Conservation (phyloP, 2,329 filamentous ascomycete genomes). For the Aureobasidium mangrovei region DNA sequence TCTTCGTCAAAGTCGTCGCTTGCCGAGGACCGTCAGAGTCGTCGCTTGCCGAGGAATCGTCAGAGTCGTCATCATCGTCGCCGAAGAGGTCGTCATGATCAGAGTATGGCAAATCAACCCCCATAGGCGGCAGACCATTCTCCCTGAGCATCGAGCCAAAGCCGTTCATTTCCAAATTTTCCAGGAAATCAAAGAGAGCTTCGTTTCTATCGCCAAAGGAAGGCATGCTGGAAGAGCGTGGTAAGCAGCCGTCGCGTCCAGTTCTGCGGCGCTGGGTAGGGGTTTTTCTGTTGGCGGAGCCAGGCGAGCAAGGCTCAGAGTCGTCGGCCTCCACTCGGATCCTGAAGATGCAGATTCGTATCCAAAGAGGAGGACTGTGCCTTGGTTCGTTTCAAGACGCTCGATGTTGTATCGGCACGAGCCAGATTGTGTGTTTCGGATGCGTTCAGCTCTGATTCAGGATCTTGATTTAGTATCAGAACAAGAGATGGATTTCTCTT, state of each 20-base stretch:
- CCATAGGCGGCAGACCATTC: background rate
- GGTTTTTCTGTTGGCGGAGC: background rate
- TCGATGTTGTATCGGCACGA: no score
- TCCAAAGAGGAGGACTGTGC: background rate
- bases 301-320: background rate
- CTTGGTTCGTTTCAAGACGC: no score
- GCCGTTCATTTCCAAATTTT: background rate
- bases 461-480: no score
- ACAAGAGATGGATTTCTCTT: no score
- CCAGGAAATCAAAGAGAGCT: background rate
- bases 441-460: no score
- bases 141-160: background rate
- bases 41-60: no score
- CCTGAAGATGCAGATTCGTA: background rate
- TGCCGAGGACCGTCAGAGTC: no score
- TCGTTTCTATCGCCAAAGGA: background rate
- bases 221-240: background rate
- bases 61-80: background rate
- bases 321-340: background rate
- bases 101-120: background rate
- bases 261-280: no score
- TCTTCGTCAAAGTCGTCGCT: no score
- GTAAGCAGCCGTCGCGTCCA: no score
- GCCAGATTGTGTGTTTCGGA: no score
- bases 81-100: background rate